Base-by-base conservation (phyloP, 257 asterid genomes). In the Cordia subcordata region DNA sequence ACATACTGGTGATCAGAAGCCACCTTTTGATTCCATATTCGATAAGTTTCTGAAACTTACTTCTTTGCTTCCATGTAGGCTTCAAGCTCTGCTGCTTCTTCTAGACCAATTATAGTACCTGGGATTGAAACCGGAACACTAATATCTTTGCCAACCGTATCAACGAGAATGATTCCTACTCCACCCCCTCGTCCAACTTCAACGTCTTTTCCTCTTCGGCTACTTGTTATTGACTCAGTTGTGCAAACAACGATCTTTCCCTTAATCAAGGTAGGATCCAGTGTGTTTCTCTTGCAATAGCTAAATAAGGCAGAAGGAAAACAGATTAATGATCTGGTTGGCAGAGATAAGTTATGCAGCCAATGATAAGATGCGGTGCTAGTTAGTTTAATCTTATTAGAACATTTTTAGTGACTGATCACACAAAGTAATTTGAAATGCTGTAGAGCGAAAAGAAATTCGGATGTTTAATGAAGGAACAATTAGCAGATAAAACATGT, bases 161-260 rank as follows among this genome's bases (percentile, higher is more conserved):
- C 83, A 8, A 75, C 66, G 13, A 78, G 66, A 60, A 83, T 67
- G 61, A 83, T 38, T 11, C 85, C 90, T 15, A 64, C 73, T 33
- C 85, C 87, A 49, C 81, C 90, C 8, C 71, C 81, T 44, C 62
- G 64, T 61, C 69, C 58, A 46, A 83, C 53, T 46, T 72, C 40
- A 58, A 32, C 10, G 10, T 69, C 81, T 55, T 70, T 73, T 57
- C 50, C 68, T 6, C 55, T 57, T 42, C 82, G 75, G 57, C 50
- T 6, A 27, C 64, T 84, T 8, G 16, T 1, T 33, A 65, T 19
- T 15, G 8, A 11, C 69, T 83, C 77, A 2, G 73, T 66, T 32
- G 66, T 40, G 71, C 83, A 78, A 66, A 80, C 76, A 20, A 78
- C 83, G 1, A 83, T 73, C 76, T 80, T 83, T 65, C 85, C 86